These are phyloP conservation scores for Alliaria petiolata DNA, from an alignment of 345 rosid species.

Conservation along the genomic window DNA sequence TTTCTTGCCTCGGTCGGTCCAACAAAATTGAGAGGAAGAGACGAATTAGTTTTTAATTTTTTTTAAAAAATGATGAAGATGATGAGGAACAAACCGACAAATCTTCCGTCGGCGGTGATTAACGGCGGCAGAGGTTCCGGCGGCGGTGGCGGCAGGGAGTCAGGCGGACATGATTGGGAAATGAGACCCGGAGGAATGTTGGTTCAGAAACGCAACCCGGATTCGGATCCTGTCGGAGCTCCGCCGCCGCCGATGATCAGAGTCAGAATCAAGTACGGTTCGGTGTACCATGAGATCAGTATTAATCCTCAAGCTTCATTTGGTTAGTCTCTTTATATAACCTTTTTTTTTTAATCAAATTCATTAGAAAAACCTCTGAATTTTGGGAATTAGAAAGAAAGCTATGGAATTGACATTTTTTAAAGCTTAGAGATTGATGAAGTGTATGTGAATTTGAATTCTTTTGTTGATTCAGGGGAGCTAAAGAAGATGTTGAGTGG, in stretches of 20 bases:
- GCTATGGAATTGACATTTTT: too few species aligned
- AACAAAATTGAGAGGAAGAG: background rate
- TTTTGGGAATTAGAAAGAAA: background rate
- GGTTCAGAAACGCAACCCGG: constrained; percentile 86
- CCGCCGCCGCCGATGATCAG: constrained; percentile 85
- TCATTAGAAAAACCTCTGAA: background rate
- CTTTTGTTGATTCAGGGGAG: constrained; percentile 58
- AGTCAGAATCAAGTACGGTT: constrained; percentile 83
- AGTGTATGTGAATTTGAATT: background rate
- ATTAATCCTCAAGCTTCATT: constrained; percentile 88
- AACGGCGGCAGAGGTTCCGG: constrained; percentile 41
- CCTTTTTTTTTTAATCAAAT: background rate
- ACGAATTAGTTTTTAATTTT: background rate
- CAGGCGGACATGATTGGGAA: constrained; percentile 75
- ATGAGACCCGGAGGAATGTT: constrained; percentile 98
- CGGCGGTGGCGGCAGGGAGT: constrained; percentile 45
- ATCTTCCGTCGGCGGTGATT: constrained; percentile 27
- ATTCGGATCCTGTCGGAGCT: constrained; percentile 53
- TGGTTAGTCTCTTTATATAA: constrained; percentile 45
- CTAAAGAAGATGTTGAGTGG: constrained; percentile 88
- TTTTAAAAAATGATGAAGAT: constrained; percentile 57
- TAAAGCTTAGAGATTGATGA: background rate
- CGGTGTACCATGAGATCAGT: constrained; percentile 75
- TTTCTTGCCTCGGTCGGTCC: background rate
- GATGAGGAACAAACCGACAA: constrained; percentile 58